Evolutionary conservation across 768 basidiomycete species (phyloP).

Genomic region (Tricholoma furcatifolium): DNA sequence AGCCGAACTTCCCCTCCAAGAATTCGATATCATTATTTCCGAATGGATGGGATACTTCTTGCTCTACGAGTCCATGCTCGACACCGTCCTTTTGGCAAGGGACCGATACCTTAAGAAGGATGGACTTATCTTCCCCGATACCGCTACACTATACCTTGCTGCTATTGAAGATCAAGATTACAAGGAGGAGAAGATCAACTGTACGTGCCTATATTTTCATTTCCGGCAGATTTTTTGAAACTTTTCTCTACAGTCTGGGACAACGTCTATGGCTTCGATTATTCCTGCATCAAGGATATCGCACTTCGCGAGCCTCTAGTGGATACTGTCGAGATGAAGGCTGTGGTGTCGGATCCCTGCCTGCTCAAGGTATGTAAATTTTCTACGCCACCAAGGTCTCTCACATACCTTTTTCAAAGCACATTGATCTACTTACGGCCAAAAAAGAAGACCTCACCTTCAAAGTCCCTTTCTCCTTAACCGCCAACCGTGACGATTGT

Average conservation of each 20-base stretch:
- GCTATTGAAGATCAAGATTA: slow-evolving; percentile 99
- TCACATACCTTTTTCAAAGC: slow-evolving; percentile 38
- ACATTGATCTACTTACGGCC: slow-evolving; percentile 87
- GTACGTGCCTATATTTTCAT: slow-evolving; percentile 46
- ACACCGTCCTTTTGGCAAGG: slow-evolving; percentile 94
- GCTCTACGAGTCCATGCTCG: slow-evolving; percentile 98
- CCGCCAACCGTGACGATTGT: slow-evolving; percentile 91
- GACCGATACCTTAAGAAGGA: slow-evolving; percentile 94
- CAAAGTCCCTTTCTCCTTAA: slow-evolving; percentile 73
- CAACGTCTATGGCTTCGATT: slow-evolving; percentile 99
- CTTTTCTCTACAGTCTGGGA: slow-evolving; percentile 83
- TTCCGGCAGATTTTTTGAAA: background rate
- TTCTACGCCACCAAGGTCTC: background rate
- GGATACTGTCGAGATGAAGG: slow-evolving; percentile 96
- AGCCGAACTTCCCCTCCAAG: slow-evolving; percentile 76
- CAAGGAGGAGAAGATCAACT: slow-evolving; percentile 99
- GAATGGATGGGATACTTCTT: slow-evolving; percentile 99
- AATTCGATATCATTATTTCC: slow-evolving; percentile 98
- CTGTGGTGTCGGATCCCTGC: slow-evolving; percentile 92
- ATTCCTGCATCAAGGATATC: slow-evolving; percentile 99
- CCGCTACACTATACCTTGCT: slow-evolving; percentile 86
- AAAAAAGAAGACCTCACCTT: slow-evolving; percentile 96
- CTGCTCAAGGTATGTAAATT: slow-evolving; percentile 69
- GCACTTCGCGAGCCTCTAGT: slow-evolving; percentile 95
- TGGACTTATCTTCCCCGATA: slow-evolving; percentile 96